Conservation (phyloP, 1,284 basidiomycete species). For the Apiotrichum gracile region DNA sequence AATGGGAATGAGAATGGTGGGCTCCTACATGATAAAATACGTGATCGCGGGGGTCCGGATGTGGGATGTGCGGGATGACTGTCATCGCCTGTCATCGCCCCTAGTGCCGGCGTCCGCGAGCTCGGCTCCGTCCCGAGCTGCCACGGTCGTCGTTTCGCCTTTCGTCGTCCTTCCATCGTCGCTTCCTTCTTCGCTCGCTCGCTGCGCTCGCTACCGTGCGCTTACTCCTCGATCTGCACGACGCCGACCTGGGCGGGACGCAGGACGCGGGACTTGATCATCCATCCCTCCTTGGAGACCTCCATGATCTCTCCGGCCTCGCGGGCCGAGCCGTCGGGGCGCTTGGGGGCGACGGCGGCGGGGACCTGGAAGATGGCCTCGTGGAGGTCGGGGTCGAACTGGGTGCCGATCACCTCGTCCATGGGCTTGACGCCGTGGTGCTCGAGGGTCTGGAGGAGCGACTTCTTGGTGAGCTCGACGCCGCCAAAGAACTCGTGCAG, state of each 20-base stretch:
- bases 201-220: neutral
- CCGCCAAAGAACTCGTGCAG: slow-evolving; percentile 73
- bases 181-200: neutral
- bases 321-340: slow-evolving; percentile 45
- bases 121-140: no score
- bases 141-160: neutral
- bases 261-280: slow-evolving; percentile 83
- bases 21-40: neutral
- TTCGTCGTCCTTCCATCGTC: neutral
- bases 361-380: slow-evolving; percentile 94
- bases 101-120: no score
- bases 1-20: neutral
- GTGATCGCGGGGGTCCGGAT: neutral
- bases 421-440: slow-evolving; percentile 91
- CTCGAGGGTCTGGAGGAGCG: slow-evolving; percentile 81
- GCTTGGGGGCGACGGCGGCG: slow-evolving; percentile 57
- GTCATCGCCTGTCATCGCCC: no score
- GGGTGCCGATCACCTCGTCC: slow-evolving; percentile 60
- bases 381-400: slow-evolving; percentile 89
- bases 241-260: slow-evolving; percentile 97
- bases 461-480: slow-evolving; percentile 86
- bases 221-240: slow-evolving; percentile 52
- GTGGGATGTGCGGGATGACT: no score
- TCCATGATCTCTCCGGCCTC: slow-evolving; percentile 85
- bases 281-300: slow-evolving; percentile 86